phyloP scores from a whole-genome alignment of 2,329 filamentous ascomycete species.

The Lachnellula suecica region DNA sequence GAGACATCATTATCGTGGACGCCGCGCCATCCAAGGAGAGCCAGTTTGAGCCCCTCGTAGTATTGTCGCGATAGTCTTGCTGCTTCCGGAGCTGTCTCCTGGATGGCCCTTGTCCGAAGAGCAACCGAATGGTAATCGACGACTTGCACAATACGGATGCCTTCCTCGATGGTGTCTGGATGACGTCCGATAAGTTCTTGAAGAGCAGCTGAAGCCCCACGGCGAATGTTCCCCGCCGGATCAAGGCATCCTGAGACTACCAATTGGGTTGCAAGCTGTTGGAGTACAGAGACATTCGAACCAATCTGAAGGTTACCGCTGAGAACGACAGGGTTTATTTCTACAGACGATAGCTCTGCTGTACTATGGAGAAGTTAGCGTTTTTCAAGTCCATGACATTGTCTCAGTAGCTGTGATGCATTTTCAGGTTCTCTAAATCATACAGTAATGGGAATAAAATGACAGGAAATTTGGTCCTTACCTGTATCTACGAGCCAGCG shows the following conservation, averaged over 20 bases:
- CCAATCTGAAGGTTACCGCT: slow-evolving; percentile 15
- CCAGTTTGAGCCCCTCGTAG: slow-evolving; percentile 68
- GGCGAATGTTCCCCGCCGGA: slow-evolving; percentile 86
- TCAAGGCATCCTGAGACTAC: slow-evolving; percentile 82
- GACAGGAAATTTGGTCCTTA: no score
- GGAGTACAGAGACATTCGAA: slow-evolving; percentile 56
- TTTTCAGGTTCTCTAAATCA: no score
- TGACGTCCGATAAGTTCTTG: slow-evolving; percentile 94
- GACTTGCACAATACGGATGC: slow-evolving; percentile 82
- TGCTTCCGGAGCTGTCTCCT: slow-evolving; percentile 70
- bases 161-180: slow-evolving; percentile 77
- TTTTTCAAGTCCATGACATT: no score
- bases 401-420: no score
- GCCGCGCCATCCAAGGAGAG: slow-evolving; percentile 81
- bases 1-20: slow-evolving; percentile 75
- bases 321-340: slow-evolving; percentile 33
- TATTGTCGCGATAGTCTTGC: slow-evolving; percentile 63
- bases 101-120: slow-evolving; percentile 77
- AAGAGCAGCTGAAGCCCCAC: slow-evolving; percentile 87
- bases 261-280: slow-evolving; percentile 78
- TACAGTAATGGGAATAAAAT: no score
- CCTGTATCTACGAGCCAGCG: slow-evolving; percentile 83
- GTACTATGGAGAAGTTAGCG: no score
- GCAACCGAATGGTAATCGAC: slow-evolving; percentile 95
- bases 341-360: slow-evolving; percentile 67